Conservation (phyloP, 352 stramenopile genomes). For the Globisporangium irregulare region DNA sequence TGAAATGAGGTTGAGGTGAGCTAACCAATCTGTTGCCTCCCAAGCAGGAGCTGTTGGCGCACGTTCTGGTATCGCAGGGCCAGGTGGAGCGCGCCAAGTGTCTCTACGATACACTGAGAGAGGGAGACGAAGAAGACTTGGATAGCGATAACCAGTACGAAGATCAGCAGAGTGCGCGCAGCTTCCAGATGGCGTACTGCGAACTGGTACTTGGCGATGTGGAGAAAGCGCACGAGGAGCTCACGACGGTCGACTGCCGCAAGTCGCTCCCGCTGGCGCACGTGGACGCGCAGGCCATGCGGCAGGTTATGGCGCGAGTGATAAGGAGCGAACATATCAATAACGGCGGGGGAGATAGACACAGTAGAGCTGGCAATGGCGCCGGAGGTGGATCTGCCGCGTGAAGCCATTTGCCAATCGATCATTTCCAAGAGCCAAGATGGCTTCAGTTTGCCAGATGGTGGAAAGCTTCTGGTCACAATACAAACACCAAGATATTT, state of each 20-base stretch:
- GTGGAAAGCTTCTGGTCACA: neutral
- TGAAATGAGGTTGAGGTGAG: neutral
- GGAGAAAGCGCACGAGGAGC: slow-evolving; percentile 7
- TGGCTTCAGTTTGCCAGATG: neutral
- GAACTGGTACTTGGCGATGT: slow-evolving; percentile 21
- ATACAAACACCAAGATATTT: slow-evolving; percentile 2
- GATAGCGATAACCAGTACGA: slow-evolving; percentile 12
- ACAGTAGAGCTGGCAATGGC: neutral
- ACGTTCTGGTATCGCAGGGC: slow-evolving; percentile 29
- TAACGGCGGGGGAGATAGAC: neutral
- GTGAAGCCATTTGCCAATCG: neutral
- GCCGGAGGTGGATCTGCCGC: neutral
- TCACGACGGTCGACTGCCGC: slow-evolving; percentile 10
- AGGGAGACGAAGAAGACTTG: neutral
- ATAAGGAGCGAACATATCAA: neutral
- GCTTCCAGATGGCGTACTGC: slow-evolving; percentile 37
- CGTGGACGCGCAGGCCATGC: slow-evolving; percentile 12
- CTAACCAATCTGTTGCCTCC: neutral
- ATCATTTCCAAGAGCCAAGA: neutral
- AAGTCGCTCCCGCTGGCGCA: slow-evolving; percentile 13
- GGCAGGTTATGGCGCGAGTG: neutral
- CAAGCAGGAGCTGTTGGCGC: slow-evolving; percentile 42
- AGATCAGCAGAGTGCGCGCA: slow-evolving; percentile 20
- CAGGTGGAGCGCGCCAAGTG: slow-evolving; percentile 24
- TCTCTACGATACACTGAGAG: neutral